Evolutionary conservation across 257 asterid species (phyloP).

Genomic region (Forsythia suspensa): DNA sequence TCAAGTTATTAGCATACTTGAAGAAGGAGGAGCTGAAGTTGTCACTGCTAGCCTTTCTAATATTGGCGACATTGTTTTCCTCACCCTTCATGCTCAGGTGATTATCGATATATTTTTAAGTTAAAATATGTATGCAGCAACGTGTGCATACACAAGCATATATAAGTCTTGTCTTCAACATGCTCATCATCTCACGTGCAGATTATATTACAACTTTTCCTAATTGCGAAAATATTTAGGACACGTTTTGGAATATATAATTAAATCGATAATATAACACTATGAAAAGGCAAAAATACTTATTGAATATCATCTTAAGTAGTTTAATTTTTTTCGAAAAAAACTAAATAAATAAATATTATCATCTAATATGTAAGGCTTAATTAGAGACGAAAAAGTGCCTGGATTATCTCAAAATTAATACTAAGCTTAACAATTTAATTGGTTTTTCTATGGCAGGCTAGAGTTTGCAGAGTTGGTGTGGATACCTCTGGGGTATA

Average conservation of each 20-base stretch:
- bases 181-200: neutral
- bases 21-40: constrained; percentile 49
- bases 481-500: constrained; percentile 18
- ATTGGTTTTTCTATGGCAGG: constrained; percentile 23
- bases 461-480: constrained; percentile 25
- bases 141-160: neutral
- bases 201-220: neutral
- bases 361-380: neutral
- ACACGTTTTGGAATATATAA: neutral
- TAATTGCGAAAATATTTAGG: neutral
- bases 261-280: too few species aligned
- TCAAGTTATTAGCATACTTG: constrained; percentile 30
- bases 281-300: neutral
- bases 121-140: neutral
- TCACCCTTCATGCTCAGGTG: constrained; percentile 47
- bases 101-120: neutral
- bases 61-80: constrained; percentile 16
- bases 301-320: too few species aligned
- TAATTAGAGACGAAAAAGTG: neutral
- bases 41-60: constrained; percentile 21
- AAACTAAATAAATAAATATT: too few species aligned
- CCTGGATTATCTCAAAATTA: neutral
- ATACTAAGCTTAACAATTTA: neutral
- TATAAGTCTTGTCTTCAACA: too few species aligned
- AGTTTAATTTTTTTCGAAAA: neutral